phyloP scores from a whole-genome alignment of 768 basidiomycete genomes.

The Amyloporia xantha region DNA sequence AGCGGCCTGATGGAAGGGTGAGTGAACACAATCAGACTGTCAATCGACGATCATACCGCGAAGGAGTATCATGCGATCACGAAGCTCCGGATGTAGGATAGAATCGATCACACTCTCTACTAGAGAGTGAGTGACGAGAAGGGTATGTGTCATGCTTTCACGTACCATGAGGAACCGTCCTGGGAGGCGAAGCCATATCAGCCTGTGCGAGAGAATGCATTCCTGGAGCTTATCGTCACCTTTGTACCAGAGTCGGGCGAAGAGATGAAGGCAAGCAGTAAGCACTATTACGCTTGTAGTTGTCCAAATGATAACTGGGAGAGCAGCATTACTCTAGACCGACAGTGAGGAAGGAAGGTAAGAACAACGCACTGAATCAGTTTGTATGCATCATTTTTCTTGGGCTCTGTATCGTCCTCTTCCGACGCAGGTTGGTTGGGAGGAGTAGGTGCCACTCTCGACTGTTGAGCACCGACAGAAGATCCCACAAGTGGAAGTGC shows the following conservation, averaged over 20 bases:
- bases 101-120: slow-evolving; percentile 88
- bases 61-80: slow-evolving; percentile 86
- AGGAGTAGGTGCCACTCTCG: slow-evolving; percentile 12
- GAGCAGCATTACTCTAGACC: neutral
- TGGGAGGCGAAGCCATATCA: slow-evolving; percentile 21
- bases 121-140: neutral
- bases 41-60: slow-evolving; percentile 45
- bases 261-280: slow-evolving; percentile 88
- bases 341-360: neutral
- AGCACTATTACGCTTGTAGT: slow-evolving; percentile 76
- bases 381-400: slow-evolving; percentile 74
- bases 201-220: neutral
- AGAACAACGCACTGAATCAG: slow-evolving; percentile 58
- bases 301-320: slow-evolving; percentile 82
- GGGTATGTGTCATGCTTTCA: neutral
- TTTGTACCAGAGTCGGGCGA: slow-evolving; percentile 83
- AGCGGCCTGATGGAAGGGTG: slow-evolving; percentile 47
- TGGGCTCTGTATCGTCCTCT: slow-evolving; percentile 64
- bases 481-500: slow-evolving; percentile 37
- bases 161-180: slow-evolving; percentile 80
- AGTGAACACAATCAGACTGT: slow-evolving; percentile 1
- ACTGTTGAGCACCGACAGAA: slow-evolving; percentile 28
- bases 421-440: slow-evolving; percentile 18
- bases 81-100: slow-evolving; percentile 81
- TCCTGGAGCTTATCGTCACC: slow-evolving; percentile 29